Percentiles rank a stretch among this genome's conserved stretches.
Conservation (phyloP, 75 land plant genomes). For the Selaginella tamariscina region DNA sequence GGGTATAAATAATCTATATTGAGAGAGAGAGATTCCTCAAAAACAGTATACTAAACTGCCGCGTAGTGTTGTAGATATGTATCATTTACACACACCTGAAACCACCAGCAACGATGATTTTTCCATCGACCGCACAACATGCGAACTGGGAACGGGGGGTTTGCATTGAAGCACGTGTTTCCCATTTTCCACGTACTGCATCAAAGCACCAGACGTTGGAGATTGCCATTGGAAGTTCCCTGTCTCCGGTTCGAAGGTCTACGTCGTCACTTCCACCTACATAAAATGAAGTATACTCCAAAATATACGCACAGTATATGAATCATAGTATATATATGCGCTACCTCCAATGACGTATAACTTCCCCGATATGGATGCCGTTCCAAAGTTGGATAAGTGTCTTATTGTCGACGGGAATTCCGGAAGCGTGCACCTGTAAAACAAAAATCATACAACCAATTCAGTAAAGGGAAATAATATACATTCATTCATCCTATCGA, state of each 20-base stretch:
- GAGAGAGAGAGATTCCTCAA: too few species aligned
- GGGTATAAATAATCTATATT: too few species aligned
- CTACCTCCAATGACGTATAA: constrained; percentile 91
- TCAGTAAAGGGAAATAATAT: too few species aligned
- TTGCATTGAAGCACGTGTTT: background rate
- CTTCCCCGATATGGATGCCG: constrained; percentile 60
- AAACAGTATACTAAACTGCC: too few species aligned
- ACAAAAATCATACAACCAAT: too few species aligned
- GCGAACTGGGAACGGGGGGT: background rate
- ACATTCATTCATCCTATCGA: too few species aligned
- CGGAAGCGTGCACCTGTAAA: constrained; percentile 58
- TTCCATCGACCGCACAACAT: constrained; percentile 24
- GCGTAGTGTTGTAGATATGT: too few species aligned
- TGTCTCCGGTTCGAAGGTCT: constrained; percentile 42
- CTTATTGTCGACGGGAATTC: constrained; percentile 51
- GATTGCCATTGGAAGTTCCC: background rate
- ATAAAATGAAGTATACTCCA: too few species aligned
- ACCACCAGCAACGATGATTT: constrained; percentile 84
- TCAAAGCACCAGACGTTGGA: background rate
- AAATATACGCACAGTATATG: too few species aligned
- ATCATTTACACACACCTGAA: too few species aligned
- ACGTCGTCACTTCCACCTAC: constrained; percentile 82
- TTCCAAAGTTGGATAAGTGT: constrained; percentile 68
- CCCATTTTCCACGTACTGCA: background rate
- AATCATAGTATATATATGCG: too few species aligned